Percentiles rank a stretch among this genome's conserved stretches.
These are phyloP conservation scores for Pyrenochaeta sp. DNA, from an alignment of 2,329 filamentous ascomycete genomes.

Conservation along the genomic window DNA sequence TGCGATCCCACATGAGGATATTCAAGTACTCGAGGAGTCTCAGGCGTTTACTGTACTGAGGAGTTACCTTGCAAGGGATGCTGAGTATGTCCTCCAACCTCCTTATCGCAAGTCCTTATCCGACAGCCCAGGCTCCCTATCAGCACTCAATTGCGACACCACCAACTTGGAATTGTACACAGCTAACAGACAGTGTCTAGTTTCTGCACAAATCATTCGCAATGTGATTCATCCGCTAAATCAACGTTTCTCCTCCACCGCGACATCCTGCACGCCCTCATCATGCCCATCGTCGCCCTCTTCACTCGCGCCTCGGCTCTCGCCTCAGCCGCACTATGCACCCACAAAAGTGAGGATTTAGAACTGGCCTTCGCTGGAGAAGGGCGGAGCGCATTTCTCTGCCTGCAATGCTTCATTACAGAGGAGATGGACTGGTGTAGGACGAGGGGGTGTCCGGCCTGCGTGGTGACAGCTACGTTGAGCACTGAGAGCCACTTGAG, in stretches of 20 bases:
- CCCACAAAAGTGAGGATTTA: slow-evolving; percentile 59
- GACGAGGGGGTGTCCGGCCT: slow-evolving; percentile 64
- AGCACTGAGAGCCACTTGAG: slow-evolving; percentile 59
- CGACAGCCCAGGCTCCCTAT: not conserved
- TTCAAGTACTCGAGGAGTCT: slow-evolving; percentile 49
- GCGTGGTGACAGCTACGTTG: slow-evolving; percentile 54
- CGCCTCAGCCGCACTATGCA: slow-evolving; percentile 60
- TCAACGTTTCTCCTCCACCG: slow-evolving; percentile 62
- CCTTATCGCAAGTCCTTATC: slow-evolving; percentile 8
- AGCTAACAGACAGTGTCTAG: slow-evolving; percentile 32
- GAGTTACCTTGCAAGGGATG: slow-evolving; percentile 51
- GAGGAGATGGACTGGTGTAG: slow-evolving; percentile 67
- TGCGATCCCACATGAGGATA: slow-evolving; percentile 52
- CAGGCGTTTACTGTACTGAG: slow-evolving; percentile 56
- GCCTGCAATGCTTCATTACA: slow-evolving; percentile 66
- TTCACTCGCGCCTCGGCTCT: slow-evolving; percentile 63
- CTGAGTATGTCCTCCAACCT: slow-evolving; percentile 44
- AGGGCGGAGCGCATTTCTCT: slow-evolving; percentile 65
- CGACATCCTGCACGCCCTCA: slow-evolving; percentile 66
- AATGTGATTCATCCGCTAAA: slow-evolving; percentile 40
- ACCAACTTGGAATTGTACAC: not conserved
- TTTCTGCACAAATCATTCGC: slow-evolving; percentile 55
- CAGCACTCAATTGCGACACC: not conserved
- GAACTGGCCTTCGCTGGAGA: slow-evolving; percentile 66
- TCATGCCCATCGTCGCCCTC: slow-evolving; percentile 66